Base-by-base conservation (phyloP, 78 protist genomes). In the Dictyostelium capitatum region DNA sequence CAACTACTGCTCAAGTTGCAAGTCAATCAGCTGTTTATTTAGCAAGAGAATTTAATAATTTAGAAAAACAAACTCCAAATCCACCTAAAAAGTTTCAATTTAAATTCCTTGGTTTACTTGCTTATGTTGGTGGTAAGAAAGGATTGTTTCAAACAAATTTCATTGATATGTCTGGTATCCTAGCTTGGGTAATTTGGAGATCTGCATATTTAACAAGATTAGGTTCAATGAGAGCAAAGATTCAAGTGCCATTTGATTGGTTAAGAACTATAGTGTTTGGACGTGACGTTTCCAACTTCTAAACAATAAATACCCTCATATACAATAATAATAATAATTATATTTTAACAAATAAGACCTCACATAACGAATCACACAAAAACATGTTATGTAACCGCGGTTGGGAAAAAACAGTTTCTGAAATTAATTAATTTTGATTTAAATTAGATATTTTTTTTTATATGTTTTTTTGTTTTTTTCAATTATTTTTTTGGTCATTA, bases 201-300 rank as follows among this genome's bases (percentile, higher is more conserved):
- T 43, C 80, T 46, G 98, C 96, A 11, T 97, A 97, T 80, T 74
- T 97, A 25, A 89, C 98, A 4, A 95, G 95, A 78, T 64, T 95
- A 6, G 96, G 90, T 50, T 81, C 95, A 10, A 3, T 89, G 12
- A 73, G 97, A 30, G 56, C 73, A 20, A 70, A 81, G 23, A 20
- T 95, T 12, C 82, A 64, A 59, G 96, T 97, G 12, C 92, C 97
- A 20, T 57, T 87, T 41, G 82, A 96, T 89, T 97, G 98, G 98
- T 2, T 5, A 0, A 46, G 83, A 48, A 85, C 92, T 0, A 0
- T 85, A 0, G 11, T 85, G 0, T 85, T 85, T 85, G 92, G 92
- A 28, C 57, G 92, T 32, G 83, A 85, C 51, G 77, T 85, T 48
- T 37, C 43, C 43, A 37, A 37, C 43, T 37, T 37, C 43, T 37